Base-by-base conservation (phyloP, 148 eudicot species). In the Diospyros lotus region DNA sequence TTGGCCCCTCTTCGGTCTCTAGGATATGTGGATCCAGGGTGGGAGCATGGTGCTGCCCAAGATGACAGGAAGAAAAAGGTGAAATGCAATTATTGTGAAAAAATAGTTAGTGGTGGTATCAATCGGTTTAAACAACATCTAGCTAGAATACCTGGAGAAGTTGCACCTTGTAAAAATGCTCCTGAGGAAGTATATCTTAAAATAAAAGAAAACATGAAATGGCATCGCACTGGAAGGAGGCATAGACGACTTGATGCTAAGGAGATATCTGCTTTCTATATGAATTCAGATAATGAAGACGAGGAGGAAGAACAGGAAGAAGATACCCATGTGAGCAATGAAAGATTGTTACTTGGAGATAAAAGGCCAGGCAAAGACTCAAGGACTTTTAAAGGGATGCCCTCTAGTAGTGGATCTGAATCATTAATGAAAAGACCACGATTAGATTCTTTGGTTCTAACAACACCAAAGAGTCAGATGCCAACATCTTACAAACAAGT, bases 31-130 rank as follows among this genome's bases (percentile, higher is more conserved):
- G 98, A 94, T 77, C 98, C 98, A 73, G 98, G 98, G 62, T 93
- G 98, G 98, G 97, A 94, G 76, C 89, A 94, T 86, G 98, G 97
- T 61, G 88, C 88, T 77, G 93, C 97, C 79, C 98, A 91, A 84
- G 97, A 94, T 79, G 98, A 94, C 59, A 87, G 95, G 81, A 94
- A 91, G 87, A 94, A 91, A 76, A 94, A 91, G 82, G 98, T 94
- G 52, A 94, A 94, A 84, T 94, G 98, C 85, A 93, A 93, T 80
- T 93, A 91, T 61, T 93, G 98, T 76, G 98, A 87, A 50, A 93
- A 91, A 85, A 85, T 93, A 79, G 98, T 93, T 18, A 93, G 98
- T 79, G 98, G 98, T 65, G 98, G 98, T 61, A 90, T 94, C 68
- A 94, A 94, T 80, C 83, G 98, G 60, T 94, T 94, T 69, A 94